Evolutionary conservation across 495 filamentous ascomycete species (phyloP), one percentile per base, ranked within the genome.

Genomic region (Xylona heveae): DNA sequence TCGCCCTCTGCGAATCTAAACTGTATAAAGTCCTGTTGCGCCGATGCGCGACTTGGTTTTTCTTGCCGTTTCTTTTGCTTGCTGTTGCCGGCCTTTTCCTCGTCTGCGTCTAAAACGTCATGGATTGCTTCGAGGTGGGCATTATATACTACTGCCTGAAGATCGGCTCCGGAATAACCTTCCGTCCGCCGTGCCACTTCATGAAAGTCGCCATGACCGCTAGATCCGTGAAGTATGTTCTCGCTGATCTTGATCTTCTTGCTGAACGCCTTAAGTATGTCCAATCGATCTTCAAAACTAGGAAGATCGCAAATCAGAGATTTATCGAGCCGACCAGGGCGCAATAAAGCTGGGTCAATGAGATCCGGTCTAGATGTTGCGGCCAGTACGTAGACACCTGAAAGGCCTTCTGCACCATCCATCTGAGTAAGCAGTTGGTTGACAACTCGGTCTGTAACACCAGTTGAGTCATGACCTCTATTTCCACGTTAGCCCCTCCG

Each of bases 351-450:
- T 2, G 88, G 85, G 45, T 97, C 88, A 27, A 97, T 95, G 4
- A 95, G 48, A 50, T 97, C 90, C 0, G 88, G 88, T 17, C 88
- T 58, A 2, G 68, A 77, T 1, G 88, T 97, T 9, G 88, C 88
- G 18, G 88, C 88, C 3, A 97, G 68, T 1, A 97, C 88, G 43
- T 95, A 95, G 1, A 97, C 88, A 0, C 90, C 90, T 0, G 72
- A 78, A 4, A 95, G 53, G 12, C 90, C 88, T 48, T 97, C 90
- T 1, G 90, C 90, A 45, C 88, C 88, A 45, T 97, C 88, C 90
- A 97, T 97, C 52, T 94, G 90, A 3, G 88, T 97, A 6, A 97
- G 59, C 28, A 97, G 68, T 57, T 95, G 90, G 47, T 95, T 95
- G 41, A 97, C 88, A 1, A 97, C 88, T n/a, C 88, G 70, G 49